Conservation (phyloP, 139 green algal species). For the Axilococcus clingmanii region DNA sequence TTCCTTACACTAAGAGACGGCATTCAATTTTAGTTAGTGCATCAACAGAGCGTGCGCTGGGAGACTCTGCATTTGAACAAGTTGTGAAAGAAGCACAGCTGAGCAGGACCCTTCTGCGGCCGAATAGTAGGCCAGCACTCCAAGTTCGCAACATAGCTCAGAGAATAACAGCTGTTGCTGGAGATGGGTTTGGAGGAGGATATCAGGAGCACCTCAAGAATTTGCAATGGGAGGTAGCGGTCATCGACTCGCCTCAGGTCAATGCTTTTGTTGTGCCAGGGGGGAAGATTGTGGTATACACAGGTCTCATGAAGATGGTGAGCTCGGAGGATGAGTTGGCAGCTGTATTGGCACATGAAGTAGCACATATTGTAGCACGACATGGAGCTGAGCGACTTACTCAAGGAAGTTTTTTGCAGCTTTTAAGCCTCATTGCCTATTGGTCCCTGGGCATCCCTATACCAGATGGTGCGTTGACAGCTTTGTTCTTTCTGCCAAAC, state of each 20-base stretch:
- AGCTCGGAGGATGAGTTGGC: slow-evolving; percentile 62
- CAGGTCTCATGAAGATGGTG: slow-evolving; percentile 57
- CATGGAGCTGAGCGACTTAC: slow-evolving; percentile 51
- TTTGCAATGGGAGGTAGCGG: slow-evolving; percentile 74
- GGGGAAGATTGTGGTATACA: slow-evolving; percentile 75
- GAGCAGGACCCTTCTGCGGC: slow-evolving; percentile 37
- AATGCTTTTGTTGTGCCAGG: slow-evolving; percentile 86
- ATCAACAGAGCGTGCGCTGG: slow-evolving; percentile 20
- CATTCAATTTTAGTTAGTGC: slow-evolving; percentile 37
- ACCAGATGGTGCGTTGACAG: slow-evolving; percentile 14
- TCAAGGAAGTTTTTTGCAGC: slow-evolving; percentile 8
- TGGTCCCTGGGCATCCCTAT: slow-evolving; percentile 39
- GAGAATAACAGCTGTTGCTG: slow-evolving; percentile 27
- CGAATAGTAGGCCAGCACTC: slow-evolving; percentile 20
- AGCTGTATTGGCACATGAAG: slow-evolving; percentile 76
- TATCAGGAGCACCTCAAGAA: slow-evolving; percentile 45
- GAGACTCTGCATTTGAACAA: slow-evolving; percentile 33
- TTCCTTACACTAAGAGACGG: slow-evolving; percentile 39
- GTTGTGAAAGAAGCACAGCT: slow-evolving; percentile 25
- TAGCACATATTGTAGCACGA: slow-evolving; percentile 62
- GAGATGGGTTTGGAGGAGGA: slow-evolving; percentile 42
- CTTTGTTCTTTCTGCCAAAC: slow-evolving; percentile 52
- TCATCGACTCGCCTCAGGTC: slow-evolving; percentile 52
- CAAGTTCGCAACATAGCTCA: slow-evolving; percentile 18
- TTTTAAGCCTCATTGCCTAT: slow-evolving; percentile 15